Evolutionary conservation across 2,329 filamentous ascomycete species (phyloP), one percentile per base, ranked within the genome.

Genomic region (Stachybotrys chlorohalonatus): DNA sequence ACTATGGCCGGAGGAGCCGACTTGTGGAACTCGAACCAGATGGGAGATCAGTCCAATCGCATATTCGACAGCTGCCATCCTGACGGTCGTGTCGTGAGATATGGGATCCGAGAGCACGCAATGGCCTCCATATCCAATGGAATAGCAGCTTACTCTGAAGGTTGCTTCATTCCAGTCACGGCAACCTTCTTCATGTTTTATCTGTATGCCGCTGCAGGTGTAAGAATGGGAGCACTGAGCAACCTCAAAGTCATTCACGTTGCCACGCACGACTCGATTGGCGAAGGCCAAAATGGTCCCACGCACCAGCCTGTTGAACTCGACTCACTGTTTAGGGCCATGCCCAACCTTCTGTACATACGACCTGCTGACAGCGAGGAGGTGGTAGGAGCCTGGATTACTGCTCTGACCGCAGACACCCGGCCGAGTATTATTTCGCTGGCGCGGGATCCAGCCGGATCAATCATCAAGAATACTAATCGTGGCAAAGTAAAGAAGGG

Each of bases 281-380:
- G 75, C 9, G 77, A 71, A 49, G 81, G 81, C 1, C 75, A 84
- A 58, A 75, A 84, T 58, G 81, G 81, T 0, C 81, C 80, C 0
- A 83, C 81, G 0, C 81, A 84, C 57, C 81, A 84, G 62, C 81
- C 81, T 1, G 75, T 84, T 31, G 80, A 75, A 31, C 67, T 84
- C 0, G 75, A 17, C 15, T 15, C 17, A 5, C 31, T 51, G 6
- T 51, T 13, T n/a, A 17, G 49, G 1, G 17, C 49, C 31, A 85
- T 85, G 81, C 82, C 82, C 0, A 84, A 84, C 56, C 58, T 85
- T 0, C 67, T 80, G 1, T 84, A 84, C 63, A 81, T 85, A 54
- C 78, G 82, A 0, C 82, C 82, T 0, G 74, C 74, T 50, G 82
- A 85, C 57, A 75, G 72, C 50, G 80, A 85, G 60, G 82, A 86